Percentiles rank a stretch among this genome's conserved stretches.
Conservation (phyloP, 1,284 basidiomycete species). For the Moesziomyces aphidis region DNA sequence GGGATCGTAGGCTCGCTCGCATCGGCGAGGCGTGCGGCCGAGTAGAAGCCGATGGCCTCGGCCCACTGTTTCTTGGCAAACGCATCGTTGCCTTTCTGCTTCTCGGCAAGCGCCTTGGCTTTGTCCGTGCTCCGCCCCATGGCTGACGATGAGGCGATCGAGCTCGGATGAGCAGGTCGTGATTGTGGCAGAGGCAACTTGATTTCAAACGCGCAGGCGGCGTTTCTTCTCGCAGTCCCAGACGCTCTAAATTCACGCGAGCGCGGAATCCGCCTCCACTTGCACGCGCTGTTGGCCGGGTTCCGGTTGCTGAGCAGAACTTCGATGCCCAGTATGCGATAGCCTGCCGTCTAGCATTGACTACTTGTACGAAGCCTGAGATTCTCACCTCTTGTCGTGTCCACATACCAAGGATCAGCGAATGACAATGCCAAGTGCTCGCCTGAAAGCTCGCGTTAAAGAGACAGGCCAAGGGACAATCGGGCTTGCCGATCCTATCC, state of each 20-base stretch:
- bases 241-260: neutral
- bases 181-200: neutral
- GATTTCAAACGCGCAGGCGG: neutral
- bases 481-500: too few species aligned
- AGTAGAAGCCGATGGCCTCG: conserved; percentile 29
- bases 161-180: neutral
- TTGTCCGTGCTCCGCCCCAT: conserved; percentile 7
- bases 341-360: too few species aligned
- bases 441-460: too few species aligned
- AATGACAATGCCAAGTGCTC: too few species aligned
- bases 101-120: conserved; percentile 16
- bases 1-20: conserved; percentile 38
- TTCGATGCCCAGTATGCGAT: too few species aligned
- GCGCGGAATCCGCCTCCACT: neutral
- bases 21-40: conserved; percentile 22
- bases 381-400: too few species aligned
- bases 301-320: neutral
- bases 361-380: too few species aligned
- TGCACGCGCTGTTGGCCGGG: neutral
- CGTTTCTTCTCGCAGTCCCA: too few species aligned
- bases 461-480: too few species aligned
- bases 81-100: conserved; percentile 33
- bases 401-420: too few species aligned
- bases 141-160: neutral
- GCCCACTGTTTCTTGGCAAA: conserved; percentile 29